phyloP scores from a whole-genome alignment of 148 eudicot species.

The Chenopodium suecicum region DNA sequence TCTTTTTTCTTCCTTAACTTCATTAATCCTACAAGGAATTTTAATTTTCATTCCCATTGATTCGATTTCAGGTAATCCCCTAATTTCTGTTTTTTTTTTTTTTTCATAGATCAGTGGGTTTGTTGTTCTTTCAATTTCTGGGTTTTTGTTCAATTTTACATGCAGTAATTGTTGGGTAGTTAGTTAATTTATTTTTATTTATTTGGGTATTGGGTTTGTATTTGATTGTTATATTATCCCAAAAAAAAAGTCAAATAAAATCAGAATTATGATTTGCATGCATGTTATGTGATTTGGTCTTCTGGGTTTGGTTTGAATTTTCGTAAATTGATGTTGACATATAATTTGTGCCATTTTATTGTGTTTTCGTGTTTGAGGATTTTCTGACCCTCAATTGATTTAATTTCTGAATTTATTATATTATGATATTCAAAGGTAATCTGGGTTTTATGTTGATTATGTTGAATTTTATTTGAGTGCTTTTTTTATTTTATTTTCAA shows the following conservation, averaged over 20 bases:
- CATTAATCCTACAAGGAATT: background rate
- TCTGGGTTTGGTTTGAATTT: background rate
- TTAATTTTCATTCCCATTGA: slow-evolving; percentile 8
- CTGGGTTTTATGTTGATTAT: slow-evolving; percentile 3
- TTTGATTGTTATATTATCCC: background rate
- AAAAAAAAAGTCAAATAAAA: background rate
- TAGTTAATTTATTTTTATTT: background rate
- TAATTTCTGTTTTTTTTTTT: background rate
- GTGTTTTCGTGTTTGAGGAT: background rate
- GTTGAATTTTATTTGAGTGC: background rate
- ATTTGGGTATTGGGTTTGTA: background rate
- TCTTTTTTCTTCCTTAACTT: slow-evolving; percentile 1
- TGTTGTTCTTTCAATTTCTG: background rate
- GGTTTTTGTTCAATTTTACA: background rate
- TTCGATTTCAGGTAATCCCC: slow-evolving; percentile 13
- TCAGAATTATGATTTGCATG: background rate
- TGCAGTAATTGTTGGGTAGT: background rate
- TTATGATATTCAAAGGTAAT: background rate
- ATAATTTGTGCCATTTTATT: background rate
- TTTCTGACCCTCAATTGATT: background rate
- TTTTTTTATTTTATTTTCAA: background rate
- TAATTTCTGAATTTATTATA: background rate
- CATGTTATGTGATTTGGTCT: background rate
- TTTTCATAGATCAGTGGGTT: background rate
- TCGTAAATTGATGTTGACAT: background rate